Conservation (phyloP, 768 basidiomycete genomes). For the Boletus subcaerulescens region DNA sequence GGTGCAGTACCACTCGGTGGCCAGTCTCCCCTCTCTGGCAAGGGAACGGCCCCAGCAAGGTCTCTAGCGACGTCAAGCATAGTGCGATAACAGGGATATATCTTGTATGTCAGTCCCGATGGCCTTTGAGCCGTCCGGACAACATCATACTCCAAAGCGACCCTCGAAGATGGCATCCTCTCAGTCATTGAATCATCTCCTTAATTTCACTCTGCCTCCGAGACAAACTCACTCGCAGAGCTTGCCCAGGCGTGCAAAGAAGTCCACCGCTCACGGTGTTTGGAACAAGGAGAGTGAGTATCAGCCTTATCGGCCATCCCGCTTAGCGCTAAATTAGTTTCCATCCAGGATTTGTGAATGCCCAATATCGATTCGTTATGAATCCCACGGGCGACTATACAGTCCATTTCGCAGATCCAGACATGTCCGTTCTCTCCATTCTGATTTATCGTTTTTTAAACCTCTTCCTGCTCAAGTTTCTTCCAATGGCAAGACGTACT, state of each 20-base stretch:
- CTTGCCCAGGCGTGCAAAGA: constrained; percentile 75
- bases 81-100: constrained; percentile 18
- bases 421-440: constrained; percentile 63
- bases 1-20: constrained; percentile 14
- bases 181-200: constrained; percentile 76
- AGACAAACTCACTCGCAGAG: constrained; percentile 63
- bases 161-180: constrained; percentile 64
- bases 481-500: constrained; percentile 96
- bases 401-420: constrained; percentile 95
- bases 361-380: constrained; percentile 94
- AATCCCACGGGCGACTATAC: constrained; percentile 90
- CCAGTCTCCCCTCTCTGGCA: constrained; percentile 39
- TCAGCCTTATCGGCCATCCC: constrained; percentile 7
- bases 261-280: constrained; percentile 56
- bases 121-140: constrained; percentile 23
- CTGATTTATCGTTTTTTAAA: background rate
- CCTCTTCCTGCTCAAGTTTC: constrained; percentile 50
- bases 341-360: constrained; percentile 88
- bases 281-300: constrained; percentile 95
- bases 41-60: constrained; percentile 43
- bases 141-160: constrained; percentile 51
- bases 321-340: constrained; percentile 13
- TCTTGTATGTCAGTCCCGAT: constrained; percentile 27
- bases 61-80: constrained; percentile 7
- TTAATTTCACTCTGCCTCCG: constrained; percentile 92